phyloP scores from a whole-genome alignment of 345 rosid genomes.

The Ceriops decandra region DNA sequence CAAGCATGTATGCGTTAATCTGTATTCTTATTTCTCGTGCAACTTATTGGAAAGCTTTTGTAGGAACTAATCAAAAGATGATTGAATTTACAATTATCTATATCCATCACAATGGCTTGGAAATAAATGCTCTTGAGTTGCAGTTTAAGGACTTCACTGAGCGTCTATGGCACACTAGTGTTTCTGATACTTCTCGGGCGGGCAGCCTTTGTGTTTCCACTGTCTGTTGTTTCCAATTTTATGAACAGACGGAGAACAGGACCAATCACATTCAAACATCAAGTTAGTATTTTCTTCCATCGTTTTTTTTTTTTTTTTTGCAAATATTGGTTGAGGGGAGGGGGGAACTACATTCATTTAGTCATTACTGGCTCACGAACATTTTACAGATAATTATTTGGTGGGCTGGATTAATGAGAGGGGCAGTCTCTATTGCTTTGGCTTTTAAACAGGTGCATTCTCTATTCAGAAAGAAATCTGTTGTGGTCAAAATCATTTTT shows the following conservation, averaged over 20 bases:
- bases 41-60: neutral
- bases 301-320: neutral
- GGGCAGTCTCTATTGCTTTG: conserved; percentile 87
- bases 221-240: conserved; percentile 59
- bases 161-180: conserved; percentile 48
- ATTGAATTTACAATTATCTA: no score
- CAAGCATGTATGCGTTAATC: no score
- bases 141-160: conserved; percentile 53
- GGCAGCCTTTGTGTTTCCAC: conserved; percentile 86
- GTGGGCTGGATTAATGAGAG: conserved; percentile 97
- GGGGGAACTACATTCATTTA: neutral
- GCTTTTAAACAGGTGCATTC: conserved; percentile 78
- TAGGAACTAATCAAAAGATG: neutral
- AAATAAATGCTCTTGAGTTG: conserved; percentile 5
- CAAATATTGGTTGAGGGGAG: neutral
- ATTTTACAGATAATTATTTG: conserved; percentile 63
- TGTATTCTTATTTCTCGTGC: neutral
- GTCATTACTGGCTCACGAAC: neutral
- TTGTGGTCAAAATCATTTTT: neutral
- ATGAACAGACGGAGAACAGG: conserved; percentile 49
- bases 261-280: conserved; percentile 54
- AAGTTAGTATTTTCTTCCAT: conserved; percentile 38
- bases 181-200: conserved; percentile 57
- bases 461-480: neutral
- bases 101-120: no score